Evolutionary conservation across 2,329 filamentous ascomycete genomes (phyloP).

Genomic region (Phaeosphaeria sp.): DNA sequence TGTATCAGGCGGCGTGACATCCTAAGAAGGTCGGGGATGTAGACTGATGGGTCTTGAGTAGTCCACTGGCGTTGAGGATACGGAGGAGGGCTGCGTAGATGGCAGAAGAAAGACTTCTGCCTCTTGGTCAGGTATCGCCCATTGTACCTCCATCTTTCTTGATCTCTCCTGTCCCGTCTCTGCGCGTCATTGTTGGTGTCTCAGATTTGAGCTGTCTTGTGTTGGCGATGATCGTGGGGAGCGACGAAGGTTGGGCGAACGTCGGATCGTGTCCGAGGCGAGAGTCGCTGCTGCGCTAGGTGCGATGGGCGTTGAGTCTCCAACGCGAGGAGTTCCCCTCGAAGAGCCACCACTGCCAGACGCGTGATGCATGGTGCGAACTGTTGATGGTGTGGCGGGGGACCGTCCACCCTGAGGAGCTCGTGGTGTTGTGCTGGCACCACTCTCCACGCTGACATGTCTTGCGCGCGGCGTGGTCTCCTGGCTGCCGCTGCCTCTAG

Average conservation of each 20-base stretch:
- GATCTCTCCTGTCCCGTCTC: conserved; percentile 40
- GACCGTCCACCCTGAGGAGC: conserved; percentile 40
- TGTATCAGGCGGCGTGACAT: neutral
- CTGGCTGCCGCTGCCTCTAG: conserved; percentile 34
- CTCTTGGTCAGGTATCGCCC: conserved; percentile 42
- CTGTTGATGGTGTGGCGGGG: conserved; percentile 42
- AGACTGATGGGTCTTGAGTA: conserved; percentile 7
- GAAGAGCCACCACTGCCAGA: conserved; percentile 37
- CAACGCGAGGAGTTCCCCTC: conserved; percentile 33
- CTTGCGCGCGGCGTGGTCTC: conserved; percentile 41
- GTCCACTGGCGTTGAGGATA: conserved; percentile 30
- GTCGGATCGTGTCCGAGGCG: conserved; percentile 33
- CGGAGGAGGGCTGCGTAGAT: conserved; percentile 33
- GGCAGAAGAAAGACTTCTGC: conserved; percentile 43
- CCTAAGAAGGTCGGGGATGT: neutral
- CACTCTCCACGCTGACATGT: conserved; percentile 40
- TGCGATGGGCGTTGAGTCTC: conserved; percentile 33
- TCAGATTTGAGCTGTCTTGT: conserved; percentile 32
- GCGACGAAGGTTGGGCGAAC: conserved; percentile 37
- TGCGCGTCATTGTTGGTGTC: conserved; percentile 40
- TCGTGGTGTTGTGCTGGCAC: conserved; percentile 41
- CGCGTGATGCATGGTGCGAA: conserved; percentile 36
- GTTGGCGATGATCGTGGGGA: conserved; percentile 41
- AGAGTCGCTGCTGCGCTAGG: conserved; percentile 39
- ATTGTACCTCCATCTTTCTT: conserved; percentile 47